Conservation (phyloP, 495 filamentous ascomycete genomes). For the Hyaloscypha hepaticicola region DNA sequence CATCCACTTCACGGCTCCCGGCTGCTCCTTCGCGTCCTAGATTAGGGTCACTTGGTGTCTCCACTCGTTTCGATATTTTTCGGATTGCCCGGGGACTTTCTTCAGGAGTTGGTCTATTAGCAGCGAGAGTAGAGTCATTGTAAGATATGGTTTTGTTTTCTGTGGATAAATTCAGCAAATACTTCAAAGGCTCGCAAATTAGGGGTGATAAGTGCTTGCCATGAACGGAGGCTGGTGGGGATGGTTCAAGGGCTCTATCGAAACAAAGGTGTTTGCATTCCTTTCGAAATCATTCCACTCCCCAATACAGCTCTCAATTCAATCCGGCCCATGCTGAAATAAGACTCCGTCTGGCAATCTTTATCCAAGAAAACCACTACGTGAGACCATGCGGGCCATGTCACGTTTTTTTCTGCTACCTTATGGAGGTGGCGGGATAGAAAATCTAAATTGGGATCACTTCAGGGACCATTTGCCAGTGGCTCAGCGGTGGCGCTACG, state of each 20-base stretch:
- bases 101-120: neutral
- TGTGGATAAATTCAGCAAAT: constrained; percentile 7
- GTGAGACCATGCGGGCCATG: no score
- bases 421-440: neutral
- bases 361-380: no score
- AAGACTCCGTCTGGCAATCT: no score
- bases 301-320: neutral
- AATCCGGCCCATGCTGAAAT: neutral
- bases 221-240: no score
- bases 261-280: no score
- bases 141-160: neutral
- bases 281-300: no score
- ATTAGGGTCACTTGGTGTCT: constrained; percentile 28
- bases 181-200: neutral
- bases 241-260: neutral
- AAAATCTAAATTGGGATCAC: constrained; percentile 7
- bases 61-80: constrained; percentile 15
- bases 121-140: neutral
- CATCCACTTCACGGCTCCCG: constrained; percentile 22
- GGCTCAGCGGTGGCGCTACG: constrained; percentile 6
- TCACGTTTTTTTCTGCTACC: neutral
- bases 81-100: neutral
- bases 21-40: constrained; percentile 26
- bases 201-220: neutral
- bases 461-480: constrained; percentile 14